Conservation (phyloP, 441 rosid genomes). For the Macaranga tanarius region DNA sequence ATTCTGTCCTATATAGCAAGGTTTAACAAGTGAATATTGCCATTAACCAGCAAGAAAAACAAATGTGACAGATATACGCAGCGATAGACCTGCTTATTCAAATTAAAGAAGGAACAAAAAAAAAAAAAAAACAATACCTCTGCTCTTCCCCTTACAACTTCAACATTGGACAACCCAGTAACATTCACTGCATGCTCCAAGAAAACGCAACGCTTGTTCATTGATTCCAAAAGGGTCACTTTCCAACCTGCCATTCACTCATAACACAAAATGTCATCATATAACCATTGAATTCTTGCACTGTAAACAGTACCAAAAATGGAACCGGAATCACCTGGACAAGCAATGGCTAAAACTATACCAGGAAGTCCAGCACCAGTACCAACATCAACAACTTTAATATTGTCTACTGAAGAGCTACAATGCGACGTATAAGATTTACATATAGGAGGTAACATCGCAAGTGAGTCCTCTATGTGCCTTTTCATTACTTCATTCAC, state of each 20-base stretch:
- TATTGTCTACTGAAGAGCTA: conserved; percentile 29
- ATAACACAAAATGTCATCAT: neutral
- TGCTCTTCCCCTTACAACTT: conserved; percentile 81
- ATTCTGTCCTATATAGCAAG: conserved; percentile 61
- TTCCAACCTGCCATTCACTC: conserved; percentile 54
- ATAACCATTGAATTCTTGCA: neutral
- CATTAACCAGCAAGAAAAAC: neutral
- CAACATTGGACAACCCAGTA: conserved; percentile 63
- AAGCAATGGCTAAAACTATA: conserved; percentile 69
- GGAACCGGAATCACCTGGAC: conserved; percentile 48
- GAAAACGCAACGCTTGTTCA: conserved; percentile 80
- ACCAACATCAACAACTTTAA: conserved; percentile 74
- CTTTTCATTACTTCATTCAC: conserved; percentile 69
- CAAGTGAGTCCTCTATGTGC: conserved; percentile 86
- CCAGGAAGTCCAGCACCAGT: conserved; percentile 94
- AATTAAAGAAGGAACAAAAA: too few relatives aligned
- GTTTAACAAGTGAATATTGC: conserved; percentile 3
- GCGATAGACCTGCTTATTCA: too few relatives aligned
- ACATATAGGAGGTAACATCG: conserved; percentile 61
- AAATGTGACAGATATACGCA: too few relatives aligned
- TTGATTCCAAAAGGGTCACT: conserved; percentile 82
- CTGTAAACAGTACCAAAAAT: neutral
- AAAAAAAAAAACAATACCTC: conserved; percentile 48
- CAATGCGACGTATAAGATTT: conserved; percentile 43
- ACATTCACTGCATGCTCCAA: conserved; percentile 72